A percentile compares a stretch with the other conserved stretches of the same genome.
Conservation (phyloP, 2,329 filamentous ascomycete genomes). For the Emericellopsis cladophorae region DNA sequence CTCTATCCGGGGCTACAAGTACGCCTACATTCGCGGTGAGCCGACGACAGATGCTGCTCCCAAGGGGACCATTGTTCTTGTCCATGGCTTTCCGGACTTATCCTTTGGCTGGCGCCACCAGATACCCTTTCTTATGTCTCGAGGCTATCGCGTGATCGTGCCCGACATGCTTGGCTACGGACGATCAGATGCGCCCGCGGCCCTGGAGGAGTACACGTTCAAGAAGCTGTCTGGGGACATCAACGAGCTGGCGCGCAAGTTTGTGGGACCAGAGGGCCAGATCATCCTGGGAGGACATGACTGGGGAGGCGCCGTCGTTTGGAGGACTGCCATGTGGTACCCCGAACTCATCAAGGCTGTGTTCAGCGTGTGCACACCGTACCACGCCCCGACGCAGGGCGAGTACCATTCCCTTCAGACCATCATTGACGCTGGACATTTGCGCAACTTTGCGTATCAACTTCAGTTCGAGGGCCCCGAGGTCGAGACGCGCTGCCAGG, state of each 20-base stretch:
- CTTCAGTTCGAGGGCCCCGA: constrained; percentile 62
- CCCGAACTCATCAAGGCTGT: constrained; percentile 61
- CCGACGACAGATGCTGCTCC: constrained; percentile 24
- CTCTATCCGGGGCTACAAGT: constrained; percentile 55
- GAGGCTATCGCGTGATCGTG: constrained; percentile 68
- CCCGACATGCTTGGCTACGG: constrained; percentile 85
- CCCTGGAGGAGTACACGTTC: constrained; percentile 50
- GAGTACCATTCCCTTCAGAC: constrained; percentile 42
- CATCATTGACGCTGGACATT: constrained; percentile 35
- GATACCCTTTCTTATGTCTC: constrained; percentile 60
- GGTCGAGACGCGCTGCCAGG: constrained; percentile 44
- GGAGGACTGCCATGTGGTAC: constrained; percentile 61
- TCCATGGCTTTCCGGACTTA: constrained; percentile 77
- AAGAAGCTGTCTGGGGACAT: constrained; percentile 68
- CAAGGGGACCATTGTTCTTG: constrained; percentile 35
- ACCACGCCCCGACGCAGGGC: constrained; percentile 35
- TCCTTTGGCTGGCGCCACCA: constrained; percentile 83
- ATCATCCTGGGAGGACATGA: constrained; percentile 87
- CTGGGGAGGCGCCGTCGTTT: constrained; percentile 74
- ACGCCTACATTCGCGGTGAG: constrained; percentile 49
- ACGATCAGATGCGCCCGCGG: constrained; percentile 55
- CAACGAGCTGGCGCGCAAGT: constrained; percentile 52
- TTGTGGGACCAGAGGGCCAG: constrained; percentile 27
- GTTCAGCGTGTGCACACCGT: constrained; percentile 75
- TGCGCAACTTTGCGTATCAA: constrained; percentile 75